Conservation (phyloP, 2,329 filamentous ascomycete genomes). For the Didymella exigua region DNA sequence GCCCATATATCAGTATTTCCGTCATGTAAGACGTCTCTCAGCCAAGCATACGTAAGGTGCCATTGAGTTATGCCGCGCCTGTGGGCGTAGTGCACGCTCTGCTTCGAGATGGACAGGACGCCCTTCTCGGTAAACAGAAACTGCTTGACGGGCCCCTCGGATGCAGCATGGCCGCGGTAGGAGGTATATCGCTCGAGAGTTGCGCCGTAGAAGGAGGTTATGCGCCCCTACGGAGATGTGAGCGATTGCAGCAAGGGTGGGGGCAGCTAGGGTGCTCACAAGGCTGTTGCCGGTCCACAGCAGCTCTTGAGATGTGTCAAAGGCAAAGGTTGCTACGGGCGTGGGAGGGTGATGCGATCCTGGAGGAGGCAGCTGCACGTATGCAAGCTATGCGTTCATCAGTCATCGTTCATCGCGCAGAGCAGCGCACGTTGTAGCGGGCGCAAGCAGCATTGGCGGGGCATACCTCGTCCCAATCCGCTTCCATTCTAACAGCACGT, state of each 20-base stretch:
- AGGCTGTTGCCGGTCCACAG: conserved; percentile 93
- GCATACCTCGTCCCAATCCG: conserved; percentile 58
- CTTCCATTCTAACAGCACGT: conserved; percentile 52
- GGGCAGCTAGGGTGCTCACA: conserved; percentile 58
- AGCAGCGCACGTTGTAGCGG: conserved; percentile 1
- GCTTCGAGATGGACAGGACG: conserved; percentile 80
- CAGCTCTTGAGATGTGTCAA: conserved; percentile 87
- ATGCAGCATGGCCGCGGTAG: conserved; percentile 75
- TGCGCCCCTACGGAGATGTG: conserved; percentile 69
- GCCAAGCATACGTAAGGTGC: conserved; percentile 72
- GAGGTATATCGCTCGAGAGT: conserved; percentile 91
- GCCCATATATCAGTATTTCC: conserved; percentile 25
- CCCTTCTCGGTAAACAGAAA: conserved; percentile 91
- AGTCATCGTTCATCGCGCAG: conserved; percentile 9
- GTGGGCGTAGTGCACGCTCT: conserved; percentile 86
- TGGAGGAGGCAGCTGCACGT: conserved; percentile 79
- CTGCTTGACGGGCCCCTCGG: conserved; percentile 82
- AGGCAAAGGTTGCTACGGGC: conserved; percentile 78
- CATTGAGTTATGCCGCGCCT: conserved; percentile 83
- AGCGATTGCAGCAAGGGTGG: conserved; percentile 5
- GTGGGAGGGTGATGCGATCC: conserved; percentile 70
- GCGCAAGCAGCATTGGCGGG: conserved; percentile 6
- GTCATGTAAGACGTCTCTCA: not conserved
- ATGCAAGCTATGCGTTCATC: conserved; percentile 68
- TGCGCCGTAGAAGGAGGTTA: conserved; percentile 84